Base-by-base conservation (phyloP, 305 asterid species). In the Solanum hybrid region DNA sequence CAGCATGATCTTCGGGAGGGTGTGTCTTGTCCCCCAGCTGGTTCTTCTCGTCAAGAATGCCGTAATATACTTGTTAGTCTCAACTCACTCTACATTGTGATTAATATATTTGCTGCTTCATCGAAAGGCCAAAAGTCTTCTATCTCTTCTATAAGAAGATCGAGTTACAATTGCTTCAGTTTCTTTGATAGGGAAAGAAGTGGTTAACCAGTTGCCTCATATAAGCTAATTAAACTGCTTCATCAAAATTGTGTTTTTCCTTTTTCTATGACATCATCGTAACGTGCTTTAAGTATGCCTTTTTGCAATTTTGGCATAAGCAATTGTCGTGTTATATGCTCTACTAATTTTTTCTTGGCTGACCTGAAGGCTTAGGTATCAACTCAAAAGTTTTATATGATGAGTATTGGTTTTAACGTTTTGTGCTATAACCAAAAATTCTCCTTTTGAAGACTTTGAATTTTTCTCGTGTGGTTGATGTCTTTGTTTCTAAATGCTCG, bases 1-100 rank as follows among this genome's bases (percentile, higher is more conserved):
- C 99, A 98, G 93, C 98, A 98, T 92, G 99, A 98, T 90, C 93
- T 98, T 87, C 99, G 99, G 91, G 99, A 98, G 92, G 93, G 98
- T 95, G 95, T 95, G 90, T 95, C 99, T 88, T 98, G 99, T 91
- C 98, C 99, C 84, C 97, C 98, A 36, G 96, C 98, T 87, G 99
- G 99, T 91, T 95, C 99, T 90, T 94, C 98, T 92, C 97, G 94
- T 86, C 99, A 94, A 92, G 99, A 96, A 93, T 98, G 99, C 87
- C 99, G 97, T 82, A 97, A 96, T 92, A 93, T 98, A 90, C 97
- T 98, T 89, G 99, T 98, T 89, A 95, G 98, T 94, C 90, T 94
- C 73, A 36, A 89, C 74, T 89, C 57, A 78, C 34, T 61, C 33
- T 71, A 57, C 83, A 11, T 33, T 79, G 46, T 78, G 75, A 67